Conservation (phyloP, 192 early-diverging fungal species). For the Rhizophagus clarus region DNA sequence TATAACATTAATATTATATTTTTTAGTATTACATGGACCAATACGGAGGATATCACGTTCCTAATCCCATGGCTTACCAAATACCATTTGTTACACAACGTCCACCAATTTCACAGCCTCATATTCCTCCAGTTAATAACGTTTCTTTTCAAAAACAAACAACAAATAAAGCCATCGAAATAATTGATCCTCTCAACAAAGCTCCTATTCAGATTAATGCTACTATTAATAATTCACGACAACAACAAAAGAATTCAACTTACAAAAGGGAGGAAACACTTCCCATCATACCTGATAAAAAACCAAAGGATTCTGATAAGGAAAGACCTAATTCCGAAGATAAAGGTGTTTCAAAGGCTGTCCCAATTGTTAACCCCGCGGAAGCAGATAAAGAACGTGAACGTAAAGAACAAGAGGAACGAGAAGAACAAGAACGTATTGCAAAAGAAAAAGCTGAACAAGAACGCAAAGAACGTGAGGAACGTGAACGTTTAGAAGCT, state of each 20-base stretch:
- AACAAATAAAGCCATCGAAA: background rate
- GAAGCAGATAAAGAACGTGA: conserved; percentile 33
- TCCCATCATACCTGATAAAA: background rate
- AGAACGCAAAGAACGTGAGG: conserved; percentile 28
- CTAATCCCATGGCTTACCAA: too few species aligned
- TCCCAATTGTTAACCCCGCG: conserved; percentile 58
- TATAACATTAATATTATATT: too few species aligned
- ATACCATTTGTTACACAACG: background rate
- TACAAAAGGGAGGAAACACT: conserved; percentile 18
- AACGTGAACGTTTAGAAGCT: conserved; percentile 27
- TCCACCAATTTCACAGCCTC: background rate
- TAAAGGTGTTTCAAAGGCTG: conserved; percentile 32
- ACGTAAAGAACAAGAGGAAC: conserved; percentile 14
- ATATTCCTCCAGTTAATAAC: background rate
- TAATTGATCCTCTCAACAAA: background rate
- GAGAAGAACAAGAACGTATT: conserved; percentile 36
- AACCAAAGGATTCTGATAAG: background rate
- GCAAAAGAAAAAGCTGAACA: conserved; percentile 26
- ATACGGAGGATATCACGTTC: too few species aligned
- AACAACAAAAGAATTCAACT: background rate
- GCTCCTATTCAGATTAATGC: background rate
- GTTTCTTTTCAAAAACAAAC: background rate
- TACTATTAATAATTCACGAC: background rate
- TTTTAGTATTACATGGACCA: too few species aligned
- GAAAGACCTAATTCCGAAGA: conserved; percentile 11